Evolutionary conservation across 176 grass and related monocot genomes (phyloP).

Genomic region (Otatea glauca): DNA sequence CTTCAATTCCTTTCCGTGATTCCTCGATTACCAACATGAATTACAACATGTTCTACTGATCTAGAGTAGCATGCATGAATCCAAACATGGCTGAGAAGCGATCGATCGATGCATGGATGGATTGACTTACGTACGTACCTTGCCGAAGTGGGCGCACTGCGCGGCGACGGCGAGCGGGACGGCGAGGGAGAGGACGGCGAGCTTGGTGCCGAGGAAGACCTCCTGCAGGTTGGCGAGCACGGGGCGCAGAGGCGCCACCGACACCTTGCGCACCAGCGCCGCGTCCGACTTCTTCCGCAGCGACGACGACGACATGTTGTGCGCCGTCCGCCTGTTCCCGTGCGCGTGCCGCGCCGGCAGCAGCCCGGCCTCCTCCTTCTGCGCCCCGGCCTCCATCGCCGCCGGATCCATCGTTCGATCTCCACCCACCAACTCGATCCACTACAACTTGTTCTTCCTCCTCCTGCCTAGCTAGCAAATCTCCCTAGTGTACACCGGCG

Average conservation of each 20-base stretch:
- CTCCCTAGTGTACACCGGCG: background rate
- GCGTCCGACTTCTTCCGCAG: conserved; percentile 84
- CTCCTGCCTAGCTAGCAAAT: background rate
- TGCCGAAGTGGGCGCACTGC: conserved; percentile 52
- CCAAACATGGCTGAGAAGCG: no score
- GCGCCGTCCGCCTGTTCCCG: conserved; percentile 67
- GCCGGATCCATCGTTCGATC: conserved; percentile 1
- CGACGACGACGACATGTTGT: conserved; percentile 77
- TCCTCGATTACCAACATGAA: no score
- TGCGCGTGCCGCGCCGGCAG: conserved; percentile 38
- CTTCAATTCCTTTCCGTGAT: background rate
- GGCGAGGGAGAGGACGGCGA: conserved; percentile 75
- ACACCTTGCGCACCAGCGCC: conserved; percentile 72
- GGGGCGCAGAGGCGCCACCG: conserved; percentile 43
- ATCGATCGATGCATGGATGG: background rate
- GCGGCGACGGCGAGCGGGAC: conserved; percentile 74
- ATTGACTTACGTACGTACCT: conserved; percentile 28
- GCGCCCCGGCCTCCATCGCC: conserved; percentile 31
- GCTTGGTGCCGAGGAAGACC: conserved; percentile 91
- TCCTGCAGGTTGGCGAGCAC: conserved; percentile 80
- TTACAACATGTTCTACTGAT: no score
- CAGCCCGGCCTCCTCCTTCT: conserved; percentile 31
- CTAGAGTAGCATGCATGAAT: no score
- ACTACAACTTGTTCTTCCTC: background rate
- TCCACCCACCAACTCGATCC: background rate